These are phyloP conservation scores for Licmophora abbreviata DNA, from an alignment of 108 stramenopile genomes.

Conservation along the genomic window DNA sequence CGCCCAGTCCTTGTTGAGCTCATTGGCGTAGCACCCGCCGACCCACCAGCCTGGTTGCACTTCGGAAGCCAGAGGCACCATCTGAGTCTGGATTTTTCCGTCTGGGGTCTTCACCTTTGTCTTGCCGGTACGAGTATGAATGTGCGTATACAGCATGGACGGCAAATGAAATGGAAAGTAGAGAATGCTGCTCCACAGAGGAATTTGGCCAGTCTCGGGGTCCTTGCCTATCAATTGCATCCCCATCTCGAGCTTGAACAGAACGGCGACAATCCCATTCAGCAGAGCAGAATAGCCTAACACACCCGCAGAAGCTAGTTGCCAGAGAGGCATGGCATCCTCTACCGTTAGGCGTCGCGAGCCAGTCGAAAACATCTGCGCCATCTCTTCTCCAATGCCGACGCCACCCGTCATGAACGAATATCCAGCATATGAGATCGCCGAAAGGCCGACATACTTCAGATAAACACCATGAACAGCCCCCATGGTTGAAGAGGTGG, in stretches of 20 bases:
- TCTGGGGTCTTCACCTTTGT: conserved; percentile 23
- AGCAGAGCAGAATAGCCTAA: conserved; percentile 66
- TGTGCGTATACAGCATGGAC: conserved; percentile 60
- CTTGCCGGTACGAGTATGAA: conserved; percentile 43
- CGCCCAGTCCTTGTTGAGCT: conserved; percentile 72
- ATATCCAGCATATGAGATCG: conserved; percentile 63
- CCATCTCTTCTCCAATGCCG: conserved; percentile 21
- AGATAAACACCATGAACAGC: conserved; percentile 85
- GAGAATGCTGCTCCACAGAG: conserved; percentile 69
- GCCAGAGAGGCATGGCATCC: conserved; percentile 12
- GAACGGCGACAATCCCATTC: conserved; percentile 68
- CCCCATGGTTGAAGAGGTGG: too few relatives aligned
- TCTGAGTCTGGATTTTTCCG: conserved; percentile 27
- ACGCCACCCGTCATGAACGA: conserved; percentile 28
- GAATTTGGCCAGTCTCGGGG: conserved; percentile 53
- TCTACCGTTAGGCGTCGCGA: conserved; percentile 14
- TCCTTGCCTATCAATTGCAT: conserved; percentile 76
- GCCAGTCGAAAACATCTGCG: conserved; percentile 5
- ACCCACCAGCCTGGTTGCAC: conserved; percentile 85
- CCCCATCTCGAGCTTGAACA: conserved; percentile 68
- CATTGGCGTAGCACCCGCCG: conserved; percentile 73
- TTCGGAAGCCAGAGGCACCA: conserved; percentile 70
- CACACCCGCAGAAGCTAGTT: conserved; percentile 31
- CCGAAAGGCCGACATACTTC: conserved; percentile 82
- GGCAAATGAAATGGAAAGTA: conserved; percentile 73